These are phyloP conservation scores for Teratosphaeria gauchensis DNA, from an alignment of 2,329 filamentous ascomycete species.

Conservation along the genomic window DNA sequence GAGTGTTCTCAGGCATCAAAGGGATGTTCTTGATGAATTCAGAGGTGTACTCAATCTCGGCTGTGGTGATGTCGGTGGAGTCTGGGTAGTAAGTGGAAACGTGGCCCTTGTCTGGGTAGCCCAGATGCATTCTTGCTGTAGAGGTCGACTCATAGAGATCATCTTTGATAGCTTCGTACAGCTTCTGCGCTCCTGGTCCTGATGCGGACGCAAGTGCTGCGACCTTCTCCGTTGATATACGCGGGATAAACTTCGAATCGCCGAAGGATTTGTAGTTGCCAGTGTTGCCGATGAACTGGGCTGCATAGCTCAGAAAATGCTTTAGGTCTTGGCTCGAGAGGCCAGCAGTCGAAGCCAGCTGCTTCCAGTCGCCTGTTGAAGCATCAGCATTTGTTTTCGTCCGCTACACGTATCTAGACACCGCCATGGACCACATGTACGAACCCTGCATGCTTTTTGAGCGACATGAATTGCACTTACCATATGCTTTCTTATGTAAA, in stretches of 20 bases:
- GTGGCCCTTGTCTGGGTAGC: constrained; percentile 40
- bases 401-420: background rate
- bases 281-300: constrained; percentile 43
- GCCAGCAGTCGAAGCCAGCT: constrained; percentile 33
- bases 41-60: constrained; percentile 37
- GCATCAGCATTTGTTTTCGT: constrained; percentile 5
- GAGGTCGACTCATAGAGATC: constrained; percentile 35
- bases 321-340: constrained; percentile 32
- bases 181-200: constrained; percentile 25
- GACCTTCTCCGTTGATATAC: constrained; percentile 33
- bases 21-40: constrained; percentile 39
- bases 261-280: constrained; percentile 45
- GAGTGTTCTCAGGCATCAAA: constrained; percentile 42
- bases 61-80: constrained; percentile 37
- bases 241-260: constrained; percentile 44
- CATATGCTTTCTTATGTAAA: constrained; percentile 36
- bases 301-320: constrained; percentile 33
- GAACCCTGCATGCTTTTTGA: background rate
- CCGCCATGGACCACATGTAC: background rate
- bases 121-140: constrained; percentile 37
- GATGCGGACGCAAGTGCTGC: constrained; percentile 36
- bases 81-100: constrained; percentile 43
- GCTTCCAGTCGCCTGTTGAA: constrained; percentile 39
- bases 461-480: constrained; percentile 6
- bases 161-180: constrained; percentile 36